A percentile compares a stretch with the other conserved stretches of the same genome.
Evolutionary conservation across 2,329 filamentous ascomycete genomes (phyloP).

Genomic region (Pezicula neosporulosa): DNA sequence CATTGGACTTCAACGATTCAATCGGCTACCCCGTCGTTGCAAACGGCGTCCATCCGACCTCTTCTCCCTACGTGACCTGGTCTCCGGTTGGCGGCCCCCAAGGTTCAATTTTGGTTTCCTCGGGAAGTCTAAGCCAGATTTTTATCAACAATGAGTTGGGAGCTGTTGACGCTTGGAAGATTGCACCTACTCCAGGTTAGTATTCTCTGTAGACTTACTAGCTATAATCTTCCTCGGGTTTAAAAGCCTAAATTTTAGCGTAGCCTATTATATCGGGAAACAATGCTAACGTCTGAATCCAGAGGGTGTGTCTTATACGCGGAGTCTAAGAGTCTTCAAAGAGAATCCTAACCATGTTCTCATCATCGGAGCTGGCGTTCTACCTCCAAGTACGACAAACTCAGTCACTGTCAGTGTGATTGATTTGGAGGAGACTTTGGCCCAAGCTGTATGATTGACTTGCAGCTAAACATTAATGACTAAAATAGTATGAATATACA

Average conservation of each 20-base stretch:
- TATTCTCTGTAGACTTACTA: no score
- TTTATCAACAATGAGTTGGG: conserved; percentile 27
- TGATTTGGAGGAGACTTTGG: conserved; percentile 18
- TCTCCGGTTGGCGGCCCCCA: conserved; percentile 23
- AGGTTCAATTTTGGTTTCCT: conserved; percentile 27
- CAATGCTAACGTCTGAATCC: no score
- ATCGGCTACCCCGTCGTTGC: conserved; percentile 19
- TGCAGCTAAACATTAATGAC: no score
- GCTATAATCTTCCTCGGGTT: no score
- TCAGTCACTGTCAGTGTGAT: conserved; percentile 27
- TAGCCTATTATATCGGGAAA: no score
- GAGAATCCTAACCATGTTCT: conserved; percentile 23
- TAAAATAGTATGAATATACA: no score
- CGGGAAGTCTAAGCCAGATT: conserved; percentile 16
- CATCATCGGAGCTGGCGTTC: conserved; percentile 24
- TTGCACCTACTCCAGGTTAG: conserved; percentile 16
- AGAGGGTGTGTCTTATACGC: conserved; percentile 20
- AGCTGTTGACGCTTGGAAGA: conserved; percentile 23
- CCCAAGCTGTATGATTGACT: not conserved
- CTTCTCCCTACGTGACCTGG: conserved; percentile 27
- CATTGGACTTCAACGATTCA: conserved; percentile 23
- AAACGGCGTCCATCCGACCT: conserved; percentile 20
- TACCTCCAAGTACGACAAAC: conserved; percentile 25
- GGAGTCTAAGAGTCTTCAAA: conserved; percentile 25
- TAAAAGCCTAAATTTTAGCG: no score